Evolutionary conservation across 139 green algal genomes (phyloP).

Genomic region (Parachlorella kessleri): DNA sequence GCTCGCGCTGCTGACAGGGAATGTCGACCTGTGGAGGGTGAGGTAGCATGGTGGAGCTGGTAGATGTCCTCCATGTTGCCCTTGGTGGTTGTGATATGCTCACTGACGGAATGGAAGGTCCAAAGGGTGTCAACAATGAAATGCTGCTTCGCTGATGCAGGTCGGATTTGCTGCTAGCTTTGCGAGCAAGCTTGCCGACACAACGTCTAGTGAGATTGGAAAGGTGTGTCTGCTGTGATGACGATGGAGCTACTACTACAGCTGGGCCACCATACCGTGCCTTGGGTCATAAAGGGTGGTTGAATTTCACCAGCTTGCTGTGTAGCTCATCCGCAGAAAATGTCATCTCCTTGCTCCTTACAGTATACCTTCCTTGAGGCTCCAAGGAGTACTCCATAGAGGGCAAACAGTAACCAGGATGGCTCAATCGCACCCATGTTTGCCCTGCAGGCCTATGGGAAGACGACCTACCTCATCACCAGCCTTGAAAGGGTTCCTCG

Average conservation of each 20-base stretch:
- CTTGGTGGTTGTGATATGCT: neutral
- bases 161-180: constrained; percentile 89
- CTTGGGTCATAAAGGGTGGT: no score
- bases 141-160: constrained; percentile 21
- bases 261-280: no score
- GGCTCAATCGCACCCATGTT: no score
- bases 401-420: no score
- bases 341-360: no score
- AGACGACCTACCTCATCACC: constrained; percentile 89
- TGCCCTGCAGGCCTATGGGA: constrained; percentile 87
- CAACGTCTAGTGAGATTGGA: constrained; percentile 92
- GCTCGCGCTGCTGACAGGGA: constrained; percentile 54
- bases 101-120: neutral
- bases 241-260: no score
- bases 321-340: no score
- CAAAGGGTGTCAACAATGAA: neutral
- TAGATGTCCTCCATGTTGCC: neutral
- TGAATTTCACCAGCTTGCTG: no score
- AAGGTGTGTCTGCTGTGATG: constrained; percentile 72
- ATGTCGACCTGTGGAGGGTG: constrained; percentile 64
- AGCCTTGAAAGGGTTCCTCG: constrained; percentile 82
- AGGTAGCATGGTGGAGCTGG: neutral
- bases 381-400: no score
- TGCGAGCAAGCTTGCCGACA: constrained; percentile 95
- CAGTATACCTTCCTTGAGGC: no score